Evolutionary conservation across 805 yeast species (phyloP).

Genomic region (Metschnikowia aberdeeniae): DNA sequence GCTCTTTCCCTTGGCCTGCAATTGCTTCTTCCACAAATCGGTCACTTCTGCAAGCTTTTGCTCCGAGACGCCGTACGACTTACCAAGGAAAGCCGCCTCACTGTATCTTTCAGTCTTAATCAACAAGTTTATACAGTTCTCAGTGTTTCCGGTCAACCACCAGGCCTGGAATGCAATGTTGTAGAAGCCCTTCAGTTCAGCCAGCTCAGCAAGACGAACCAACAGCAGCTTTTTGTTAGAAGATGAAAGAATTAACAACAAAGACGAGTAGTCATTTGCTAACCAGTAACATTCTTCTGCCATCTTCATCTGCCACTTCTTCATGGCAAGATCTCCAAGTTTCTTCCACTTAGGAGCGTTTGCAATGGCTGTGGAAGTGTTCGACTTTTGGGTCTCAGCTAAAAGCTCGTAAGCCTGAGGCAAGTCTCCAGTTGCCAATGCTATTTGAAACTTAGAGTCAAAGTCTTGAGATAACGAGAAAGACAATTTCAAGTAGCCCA

Average conservation of each 20-base stretch:
- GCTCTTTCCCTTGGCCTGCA: conserved; percentile 48
- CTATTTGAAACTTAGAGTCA: conserved; percentile 90
- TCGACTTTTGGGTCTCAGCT: conserved; percentile 32
- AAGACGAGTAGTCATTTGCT: conserved; percentile 77
- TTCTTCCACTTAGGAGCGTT: conserved; percentile 71
- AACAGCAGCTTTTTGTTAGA: conserved; percentile 66
- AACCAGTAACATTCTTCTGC: conserved; percentile 77
- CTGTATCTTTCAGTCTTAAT: conserved; percentile 64
- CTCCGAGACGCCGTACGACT: conserved; percentile 52
- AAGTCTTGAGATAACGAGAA: conserved; percentile 75
- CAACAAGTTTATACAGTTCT: conserved; percentile 61
- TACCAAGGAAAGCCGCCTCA: conserved; percentile 81
- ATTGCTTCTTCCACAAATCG: conserved; percentile 61
- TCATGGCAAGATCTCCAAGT: conserved; percentile 82
- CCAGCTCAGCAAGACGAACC: conserved; percentile 56
- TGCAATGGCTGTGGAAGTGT: conserved; percentile 43
- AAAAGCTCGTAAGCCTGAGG: conserved; percentile 59
- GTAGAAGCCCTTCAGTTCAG: conserved; percentile 72
- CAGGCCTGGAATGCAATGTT: conserved; percentile 89
- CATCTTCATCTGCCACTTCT: conserved; percentile 71
- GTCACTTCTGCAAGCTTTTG: conserved; percentile 47
- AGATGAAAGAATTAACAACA: conserved; percentile 78
- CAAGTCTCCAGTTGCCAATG: conserved; percentile 71
- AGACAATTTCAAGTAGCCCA: conserved; percentile 83
- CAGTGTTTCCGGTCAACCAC: conserved; percentile 78